A percentile compares a stretch with the other conserved stretches of the same genome.
Evolutionary conservation across 257 asterid species (phyloP).

Genomic region (Cruciata laevipes): DNA sequence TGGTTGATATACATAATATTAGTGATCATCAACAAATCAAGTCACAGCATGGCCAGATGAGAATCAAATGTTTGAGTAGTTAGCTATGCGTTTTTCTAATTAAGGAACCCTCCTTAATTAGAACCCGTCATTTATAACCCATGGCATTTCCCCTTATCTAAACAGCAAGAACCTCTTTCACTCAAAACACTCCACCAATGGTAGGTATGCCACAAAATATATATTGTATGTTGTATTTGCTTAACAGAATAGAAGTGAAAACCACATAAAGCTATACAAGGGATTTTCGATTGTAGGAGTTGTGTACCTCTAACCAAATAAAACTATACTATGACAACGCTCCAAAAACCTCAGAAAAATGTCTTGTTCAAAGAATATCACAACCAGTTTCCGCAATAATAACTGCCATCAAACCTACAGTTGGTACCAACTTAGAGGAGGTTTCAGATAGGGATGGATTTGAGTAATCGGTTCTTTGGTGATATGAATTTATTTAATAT

Average conservation of each 20-base stretch:
- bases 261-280: not conserved
- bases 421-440: not conserved
- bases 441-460: not conserved
- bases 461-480: not conserved
- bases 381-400: not conserved
- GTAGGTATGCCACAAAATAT: not conserved
- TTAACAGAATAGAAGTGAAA: not conserved
- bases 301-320: not conserved
- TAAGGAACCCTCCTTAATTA: not conserved
- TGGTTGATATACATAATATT: not conserved
- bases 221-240: no score
- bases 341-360: not conserved
- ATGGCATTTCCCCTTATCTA: not conserved
- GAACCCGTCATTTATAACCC: not conserved
- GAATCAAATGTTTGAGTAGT: not conserved
- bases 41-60: not conserved
- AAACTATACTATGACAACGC: not conserved
- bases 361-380: not conserved
- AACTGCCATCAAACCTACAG: not conserved
- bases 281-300: not conserved
- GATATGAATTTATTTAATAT: not conserved
- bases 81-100: not conserved
- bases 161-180: not conserved
- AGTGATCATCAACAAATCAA: not conserved
- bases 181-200: not conserved